Evolutionary conservation across 176 grass and related monocot species (phyloP).

Genomic region (Paspalum vaginatum): DNA sequence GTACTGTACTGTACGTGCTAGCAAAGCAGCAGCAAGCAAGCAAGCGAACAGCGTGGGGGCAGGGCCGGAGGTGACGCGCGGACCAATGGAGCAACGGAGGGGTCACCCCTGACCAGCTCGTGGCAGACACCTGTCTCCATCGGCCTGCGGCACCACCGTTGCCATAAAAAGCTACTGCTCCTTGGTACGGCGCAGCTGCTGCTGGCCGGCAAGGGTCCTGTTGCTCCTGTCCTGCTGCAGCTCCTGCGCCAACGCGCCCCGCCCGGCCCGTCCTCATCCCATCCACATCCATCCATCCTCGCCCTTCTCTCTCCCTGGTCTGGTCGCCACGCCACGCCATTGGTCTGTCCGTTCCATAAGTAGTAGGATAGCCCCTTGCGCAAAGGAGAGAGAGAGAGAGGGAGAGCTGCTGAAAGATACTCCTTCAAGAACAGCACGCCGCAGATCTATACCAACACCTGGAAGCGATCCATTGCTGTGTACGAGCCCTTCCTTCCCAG

Average conservation of each 20-base stretch:
- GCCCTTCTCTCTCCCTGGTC: background rate
- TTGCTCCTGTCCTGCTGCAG: background rate
- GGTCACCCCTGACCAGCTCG: background rate
- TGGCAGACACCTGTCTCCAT: slow-evolving; percentile 42
- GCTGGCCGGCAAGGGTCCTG: background rate
- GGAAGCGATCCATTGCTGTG: slow-evolving; percentile 24
- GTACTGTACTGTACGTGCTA: too few relatives aligned
- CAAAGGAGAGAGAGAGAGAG: slow-evolving; percentile 13
- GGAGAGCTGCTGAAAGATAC: background rate
- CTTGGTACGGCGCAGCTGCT: background rate
- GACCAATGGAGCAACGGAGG: slow-evolving; percentile 14
- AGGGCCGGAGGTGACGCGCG: slow-evolving; percentile 28
- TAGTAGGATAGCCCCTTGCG: slow-evolving; percentile 38
- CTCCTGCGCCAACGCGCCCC: background rate
- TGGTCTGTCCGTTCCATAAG: slow-evolving; percentile 39
- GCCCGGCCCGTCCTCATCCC: too few relatives aligned
- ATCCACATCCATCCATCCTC: background rate
- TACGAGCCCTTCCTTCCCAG: background rate
- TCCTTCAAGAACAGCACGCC: background rate
- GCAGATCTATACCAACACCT: slow-evolving; percentile 46
- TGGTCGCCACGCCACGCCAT: background rate
- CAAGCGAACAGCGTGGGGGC: background rate
- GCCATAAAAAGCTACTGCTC: slow-evolving; percentile 32
- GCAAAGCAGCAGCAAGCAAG: too few relatives aligned
- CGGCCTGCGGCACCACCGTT: background rate